Base-by-base conservation (phyloP, 164 flowering plant species). In the Santalum album region DNA sequence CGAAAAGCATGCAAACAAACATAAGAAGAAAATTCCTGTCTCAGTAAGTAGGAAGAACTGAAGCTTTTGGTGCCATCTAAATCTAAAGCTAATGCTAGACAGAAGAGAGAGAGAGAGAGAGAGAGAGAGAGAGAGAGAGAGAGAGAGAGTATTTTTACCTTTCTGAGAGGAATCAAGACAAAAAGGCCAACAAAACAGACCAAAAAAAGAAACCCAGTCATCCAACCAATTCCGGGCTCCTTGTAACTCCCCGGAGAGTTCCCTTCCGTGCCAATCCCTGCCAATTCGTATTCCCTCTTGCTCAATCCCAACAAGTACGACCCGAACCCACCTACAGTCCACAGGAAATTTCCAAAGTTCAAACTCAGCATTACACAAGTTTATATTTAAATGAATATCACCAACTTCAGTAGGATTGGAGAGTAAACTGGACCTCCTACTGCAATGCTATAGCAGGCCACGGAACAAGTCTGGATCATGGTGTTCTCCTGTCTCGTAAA, bases 401-500 rank as follows among this genome's bases (percentile, higher is more conserved):
- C n/a, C n/a, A n/a, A n/a, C 40, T 17, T 42, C 25, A 27, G 23
- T 12, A 1, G 43, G 20, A 27, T 35, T 6, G 18, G n/a, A n/a
- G 1, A n/a, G 51, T n/a, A 35, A 27, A 36, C n/a, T 38, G 34
- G 40, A 90, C 98, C 98, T 84, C 87, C 90, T 46, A 78, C 68
- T 21, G 89, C 72, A 59, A 86, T 80, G 71, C 87, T 80, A 48
- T 84, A 92, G 44, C 98, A 88, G 1, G 98, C 98, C 54, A 88
- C 96, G 2, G 90, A 80, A 61, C 90, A 88, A 0, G 98, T 88
- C 62, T 88, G 98, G 20, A 92, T 82, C 70, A 92, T 82, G 6
- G 95, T 88, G 46, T 92, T 92, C 77, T 92, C 98, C 69, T 92
- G 96, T 12, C 69, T 50, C 1, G 96, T 86, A 69, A 92, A 92